Base-by-base conservation (phyloP, 164 flowering plant genomes). In the Dillenia turbinata region DNA sequence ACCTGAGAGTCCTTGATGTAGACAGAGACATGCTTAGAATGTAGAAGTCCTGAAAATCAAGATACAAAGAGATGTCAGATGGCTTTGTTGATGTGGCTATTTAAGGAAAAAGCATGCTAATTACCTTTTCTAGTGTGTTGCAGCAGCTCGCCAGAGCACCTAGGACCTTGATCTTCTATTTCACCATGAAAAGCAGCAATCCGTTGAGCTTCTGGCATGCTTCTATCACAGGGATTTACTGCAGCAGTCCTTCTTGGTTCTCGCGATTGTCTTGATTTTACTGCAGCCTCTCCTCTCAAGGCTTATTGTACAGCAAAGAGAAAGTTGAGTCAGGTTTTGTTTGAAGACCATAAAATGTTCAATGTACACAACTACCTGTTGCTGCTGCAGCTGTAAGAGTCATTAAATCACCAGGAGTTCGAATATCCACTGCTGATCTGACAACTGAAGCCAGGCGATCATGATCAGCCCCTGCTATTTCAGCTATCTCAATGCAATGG, bases 341-440 rank as follows among this genome's bases (percentile, higher is more conserved):
- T 54, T 48, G 59, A 45, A 4, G 44, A 40, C 14, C 14, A 52
- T 15, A n/a, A 10, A 46, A 9, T 8, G 15, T 14, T 14, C 16
- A 48, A 45, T 12, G 3, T 5, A 26, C 59, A 9, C 44, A 49
- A 52, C 8, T 82, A 93, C 98, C 98, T 61, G 99, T 94, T 54
- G 99, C 99, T 53, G 99, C 96, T 17, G 96, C 91, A 52, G 98
- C 97, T 9, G 96, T 94, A 15, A 94, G 87, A 56, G 96, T 94
- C 75, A 85, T 73, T 2, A 93, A 83, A 76, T 93, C 91, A 44
- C 97, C 86, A 0, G 94, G 75, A 57, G 78, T 83, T 33, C 73
- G 81, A 66, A 93, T 76, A 57, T 84, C 90, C 9, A 87, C 82
- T 3, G 95, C 92, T 24, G 97, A 90, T 67, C 81, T 72, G 11